These are phyloP conservation scores for Posidonia oceanica DNA, from an alignment of 116 monocot genomes.

Conservation along the genomic window DNA sequence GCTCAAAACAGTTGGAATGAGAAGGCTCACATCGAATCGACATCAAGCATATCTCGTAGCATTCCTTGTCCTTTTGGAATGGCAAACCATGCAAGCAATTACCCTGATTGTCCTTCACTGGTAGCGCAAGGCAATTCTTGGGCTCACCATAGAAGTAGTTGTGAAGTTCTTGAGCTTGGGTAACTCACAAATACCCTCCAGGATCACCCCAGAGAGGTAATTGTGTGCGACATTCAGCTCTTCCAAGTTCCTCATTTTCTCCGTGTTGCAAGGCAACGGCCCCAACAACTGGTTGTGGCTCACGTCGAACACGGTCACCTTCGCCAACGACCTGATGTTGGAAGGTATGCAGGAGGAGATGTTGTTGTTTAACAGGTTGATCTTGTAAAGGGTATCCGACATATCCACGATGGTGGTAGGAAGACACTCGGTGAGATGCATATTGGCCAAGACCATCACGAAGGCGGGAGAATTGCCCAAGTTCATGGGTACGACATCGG, in stretches of 20 bases:
- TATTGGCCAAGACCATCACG: constrained; percentile 53
- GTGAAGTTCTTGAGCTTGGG: constrained; percentile 51
- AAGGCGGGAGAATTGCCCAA: constrained; percentile 48
- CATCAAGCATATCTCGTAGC: too few relatives aligned
- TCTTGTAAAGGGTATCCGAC: constrained; percentile 27
- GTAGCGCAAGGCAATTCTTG: background rate
- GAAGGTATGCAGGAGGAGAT: too few relatives aligned
- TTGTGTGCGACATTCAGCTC: constrained; percentile 25
- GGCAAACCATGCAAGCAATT: constrained; percentile 51
- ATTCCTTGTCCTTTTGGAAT: constrained; percentile 25
- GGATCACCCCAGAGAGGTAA: constrained; percentile 39
- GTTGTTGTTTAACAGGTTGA: constrained; percentile 32
- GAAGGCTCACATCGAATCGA: too few relatives aligned
- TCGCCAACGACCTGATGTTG: constrained; percentile 33
- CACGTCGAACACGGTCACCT: constrained; percentile 52
- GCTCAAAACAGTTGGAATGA: too few relatives aligned
- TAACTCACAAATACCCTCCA: constrained; percentile 24
- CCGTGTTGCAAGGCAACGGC: constrained; percentile 28
- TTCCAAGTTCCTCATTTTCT: constrained; percentile 30
- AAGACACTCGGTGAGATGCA: constrained; percentile 29
- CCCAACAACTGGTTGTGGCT: constrained; percentile 44
- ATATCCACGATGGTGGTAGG: constrained; percentile 41
- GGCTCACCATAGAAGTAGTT: constrained; percentile 34
- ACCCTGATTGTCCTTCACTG: constrained; percentile 26
- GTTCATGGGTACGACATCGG: constrained; percentile 23